Percentiles rank a stretch among this genome's conserved stretches.
phyloP scores from a whole-genome alignment of 768 basidiomycete genomes.

The Russula virescens region DNA sequence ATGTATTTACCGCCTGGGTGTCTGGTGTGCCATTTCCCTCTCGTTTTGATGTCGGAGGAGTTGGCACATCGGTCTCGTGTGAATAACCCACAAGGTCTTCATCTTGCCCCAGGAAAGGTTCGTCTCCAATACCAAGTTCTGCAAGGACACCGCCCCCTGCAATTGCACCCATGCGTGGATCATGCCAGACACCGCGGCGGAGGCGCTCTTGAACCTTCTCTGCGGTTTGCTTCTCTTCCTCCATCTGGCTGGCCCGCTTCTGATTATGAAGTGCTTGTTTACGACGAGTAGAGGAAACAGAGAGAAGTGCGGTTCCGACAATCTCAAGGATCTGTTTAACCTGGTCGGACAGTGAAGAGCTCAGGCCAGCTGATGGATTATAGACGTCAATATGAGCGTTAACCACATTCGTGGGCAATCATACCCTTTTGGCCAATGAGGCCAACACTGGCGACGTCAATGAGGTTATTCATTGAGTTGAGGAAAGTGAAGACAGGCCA shows the following conservation, averaged over 20 bases:
- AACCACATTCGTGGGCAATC: conserved; percentile 2
- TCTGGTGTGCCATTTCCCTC: conserved; percentile 28
- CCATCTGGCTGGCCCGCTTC: conserved; percentile 35
- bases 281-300: conserved; percentile 50
- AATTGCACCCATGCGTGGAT: conserved; percentile 77
- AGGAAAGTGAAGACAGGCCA: conserved; percentile 86
- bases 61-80: background rate
- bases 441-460: conserved; percentile 90
- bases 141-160: conserved; percentile 84
- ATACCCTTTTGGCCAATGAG: conserved; percentile 92
- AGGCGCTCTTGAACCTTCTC: conserved; percentile 43
- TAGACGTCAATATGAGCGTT: background rate
- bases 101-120: conserved; percentile 42
- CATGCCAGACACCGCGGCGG: conserved; percentile 69
- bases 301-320: conserved; percentile 63
- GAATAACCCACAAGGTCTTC: conserved; percentile 22
- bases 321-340: conserved; percentile 80
- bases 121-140: conserved; percentile 81
- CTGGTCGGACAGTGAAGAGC: conserved; percentile 73
- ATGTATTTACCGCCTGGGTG: conserved; percentile 46
- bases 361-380: conserved; percentile 62
- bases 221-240: conserved; percentile 36
- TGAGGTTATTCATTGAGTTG: conserved; percentile 70
- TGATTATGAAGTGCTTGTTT: conserved; percentile 38
- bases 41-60: conserved; percentile 1